phyloP scores from a whole-genome alignment of 768 basidiomycete genomes.

The Termitomyces sp. region DNA sequence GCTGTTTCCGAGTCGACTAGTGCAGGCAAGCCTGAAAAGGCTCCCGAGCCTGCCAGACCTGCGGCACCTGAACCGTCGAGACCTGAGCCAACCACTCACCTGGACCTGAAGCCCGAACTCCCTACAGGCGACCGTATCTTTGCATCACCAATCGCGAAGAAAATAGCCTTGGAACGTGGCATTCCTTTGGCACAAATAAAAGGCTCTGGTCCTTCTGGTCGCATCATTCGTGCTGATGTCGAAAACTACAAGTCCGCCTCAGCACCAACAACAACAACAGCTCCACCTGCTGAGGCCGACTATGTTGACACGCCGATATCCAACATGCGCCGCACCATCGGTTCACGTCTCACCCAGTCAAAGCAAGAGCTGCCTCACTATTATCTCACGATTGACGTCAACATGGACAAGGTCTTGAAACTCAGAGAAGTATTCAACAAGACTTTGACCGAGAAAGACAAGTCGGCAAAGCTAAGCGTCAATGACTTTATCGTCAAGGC shows the following conservation, averaged over 20 bases:
- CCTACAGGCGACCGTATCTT: slow-evolving; percentile 80
- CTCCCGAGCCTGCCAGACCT: slow-evolving; percentile 17
- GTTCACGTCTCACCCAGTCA: slow-evolving; percentile 82
- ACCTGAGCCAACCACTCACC: slow-evolving; percentile 29
- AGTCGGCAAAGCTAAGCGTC: slow-evolving; percentile 88
- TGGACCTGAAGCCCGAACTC: slow-evolving; percentile 49
- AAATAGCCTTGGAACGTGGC: slow-evolving; percentile 91
- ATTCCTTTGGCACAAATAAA: slow-evolving; percentile 87
- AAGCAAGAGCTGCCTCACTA: slow-evolving; percentile 97
- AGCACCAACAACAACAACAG: slow-evolving; percentile 36
- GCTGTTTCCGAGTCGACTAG: slow-evolving; percentile 43
- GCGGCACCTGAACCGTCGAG: slow-evolving; percentile 18
- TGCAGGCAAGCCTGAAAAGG: slow-evolving; percentile 18
- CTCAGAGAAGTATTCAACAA: slow-evolving; percentile 96
- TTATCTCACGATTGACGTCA: slow-evolving; percentile 90
- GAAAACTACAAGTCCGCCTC: slow-evolving; percentile 76
- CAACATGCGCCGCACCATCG: slow-evolving; percentile 95
- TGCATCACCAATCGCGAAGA: slow-evolving; percentile 94
- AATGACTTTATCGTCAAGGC: slow-evolving; percentile 99
- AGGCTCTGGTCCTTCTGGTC: slow-evolving; percentile 90
- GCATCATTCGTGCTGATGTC: slow-evolving; percentile 92
- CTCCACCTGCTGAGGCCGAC: slow-evolving; percentile 53
- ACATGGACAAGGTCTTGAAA: slow-evolving; percentile 95
- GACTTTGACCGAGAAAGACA: slow-evolving; percentile 80
- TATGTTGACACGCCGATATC: slow-evolving; percentile 88